A percentile compares a stretch with the other conserved stretches of the same genome.
Evolutionary conservation across 2,329 filamentous ascomycete species (phyloP).

Genomic region (Nannizziopsis barbatae): DNA sequence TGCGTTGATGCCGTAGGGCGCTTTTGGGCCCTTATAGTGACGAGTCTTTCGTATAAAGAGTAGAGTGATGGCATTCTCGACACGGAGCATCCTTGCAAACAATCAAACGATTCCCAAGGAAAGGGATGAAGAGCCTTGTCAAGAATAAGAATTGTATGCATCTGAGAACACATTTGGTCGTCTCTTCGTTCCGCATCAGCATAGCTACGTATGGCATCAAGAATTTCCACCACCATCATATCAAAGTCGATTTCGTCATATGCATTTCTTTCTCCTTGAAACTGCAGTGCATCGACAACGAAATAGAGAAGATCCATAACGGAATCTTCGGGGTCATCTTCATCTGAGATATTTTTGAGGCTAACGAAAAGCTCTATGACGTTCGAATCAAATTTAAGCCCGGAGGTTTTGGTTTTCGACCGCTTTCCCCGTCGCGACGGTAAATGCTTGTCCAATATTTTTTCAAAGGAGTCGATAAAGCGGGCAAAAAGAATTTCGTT

Average conservation of each 20-base stretch:
- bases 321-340: conserved; percentile 72
- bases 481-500: conserved; percentile 55
- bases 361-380: conserved; percentile 84
- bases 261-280: conserved; percentile 89
- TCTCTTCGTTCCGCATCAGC: conserved; percentile 40
- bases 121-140: conserved; percentile 86
- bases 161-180: conserved; percentile 17
- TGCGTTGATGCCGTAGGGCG: conserved; percentile 5
- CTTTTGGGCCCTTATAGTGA: conserved; percentile 25
- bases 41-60: conserved; percentile 64
- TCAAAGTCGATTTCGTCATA: conserved; percentile 98
- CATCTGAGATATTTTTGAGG: conserved; percentile 59
- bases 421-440: conserved; percentile 62
- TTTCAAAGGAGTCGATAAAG: conserved; percentile 68
- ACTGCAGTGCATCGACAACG: conserved; percentile 89
- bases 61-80: conserved; percentile 81
- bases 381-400: conserved; percentile 48
- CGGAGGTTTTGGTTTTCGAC: conserved; percentile 43
- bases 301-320: conserved; percentile 93
- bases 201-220: conserved; percentile 73
- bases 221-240: conserved; percentile 72
- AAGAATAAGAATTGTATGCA: conserved; percentile 76
- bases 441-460: conserved; percentile 69
- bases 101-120: conserved; percentile 92
- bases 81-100: conserved; percentile 64